A percentile compares a stretch with the other conserved stretches of the same genome.
Conservation (phyloP, 2,329 filamentous ascomycete species). For the Ophiostoma piceae region DNA sequence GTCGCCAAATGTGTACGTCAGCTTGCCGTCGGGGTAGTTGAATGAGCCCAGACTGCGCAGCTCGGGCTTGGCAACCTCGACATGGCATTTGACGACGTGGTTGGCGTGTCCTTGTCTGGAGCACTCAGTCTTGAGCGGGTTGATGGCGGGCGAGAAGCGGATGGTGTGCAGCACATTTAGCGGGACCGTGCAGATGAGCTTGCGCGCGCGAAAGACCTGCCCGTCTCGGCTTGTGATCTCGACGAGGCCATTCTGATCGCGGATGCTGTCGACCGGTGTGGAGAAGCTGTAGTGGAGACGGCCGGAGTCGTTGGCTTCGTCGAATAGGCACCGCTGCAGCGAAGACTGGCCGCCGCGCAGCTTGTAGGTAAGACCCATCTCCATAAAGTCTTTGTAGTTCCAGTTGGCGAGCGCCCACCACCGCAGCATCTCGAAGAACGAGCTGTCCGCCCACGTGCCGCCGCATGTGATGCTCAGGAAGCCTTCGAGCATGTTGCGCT, state of each 20-base stretch:
- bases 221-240: too few relatives aligned
- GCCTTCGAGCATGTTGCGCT: constrained; percentile 38
- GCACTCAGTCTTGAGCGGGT: constrained; percentile 35
- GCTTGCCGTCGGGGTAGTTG: constrained; percentile 39
- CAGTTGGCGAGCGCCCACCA: constrained; percentile 45
- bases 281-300: too few relatives aligned
- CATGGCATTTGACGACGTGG: constrained; percentile 43
- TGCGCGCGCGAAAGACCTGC: too few relatives aligned
- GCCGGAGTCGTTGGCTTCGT: too few relatives aligned
- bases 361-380: constrained; percentile 41
- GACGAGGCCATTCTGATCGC: too few relatives aligned
- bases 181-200: too few relatives aligned
- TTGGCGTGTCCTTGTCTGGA: constrained; percentile 41
- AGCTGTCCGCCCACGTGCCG: constrained; percentile 40
- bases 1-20: constrained; percentile 43
- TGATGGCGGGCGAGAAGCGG: constrained; percentile 35
- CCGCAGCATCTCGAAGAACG: constrained; percentile 45
- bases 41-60: constrained; percentile 41
- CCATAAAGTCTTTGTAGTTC: constrained; percentile 38
- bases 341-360: constrained; percentile 41
- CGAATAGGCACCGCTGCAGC: too few relatives aligned
- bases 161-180: constrained; percentile 42
- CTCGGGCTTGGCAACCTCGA: constrained; percentile 39
- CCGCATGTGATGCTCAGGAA: constrained; percentile 40
- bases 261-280: too few relatives aligned